Evolutionary conservation across 371 early-diverging fungal genomes (phyloP), one percentile per base, ranked within the genome.

Genomic region (Apophysomyces trapeziformis): DNA sequence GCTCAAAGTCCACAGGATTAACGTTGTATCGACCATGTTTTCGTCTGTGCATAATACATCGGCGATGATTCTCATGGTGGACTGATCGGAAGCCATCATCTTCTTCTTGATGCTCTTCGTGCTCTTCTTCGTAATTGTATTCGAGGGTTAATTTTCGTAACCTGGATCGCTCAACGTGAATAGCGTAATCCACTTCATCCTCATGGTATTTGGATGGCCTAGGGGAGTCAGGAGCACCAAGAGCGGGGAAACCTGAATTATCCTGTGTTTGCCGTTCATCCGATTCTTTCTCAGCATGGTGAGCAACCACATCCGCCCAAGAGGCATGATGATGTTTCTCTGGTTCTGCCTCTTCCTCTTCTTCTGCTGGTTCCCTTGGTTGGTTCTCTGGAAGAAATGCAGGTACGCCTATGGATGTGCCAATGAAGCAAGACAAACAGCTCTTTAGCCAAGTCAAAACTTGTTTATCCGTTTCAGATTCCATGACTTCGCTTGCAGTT

Each of bases 391-490:
- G 66, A 36, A 65, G 54, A 50, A 71, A 71, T 1, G 26, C 65
- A 9, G 57, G 61, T 5, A 59, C 65, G 37, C 68, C 72, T 26
- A 71, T 44, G 16, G 36, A 58, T 8, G 70, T 71, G n/a, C 59
- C 68, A 26, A 74, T 64, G 16, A 68, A 57, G 14, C 59, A 61
- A 1, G 58, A 38, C 41, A 66, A 41, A 12, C 58, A 58, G 8
- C 47, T 47, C 36, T 63, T 63, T 37, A 65, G 65, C 57, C 69
- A 43, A 50, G 64, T 16, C 60, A 81, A 70, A 43, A 78, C 75
- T 47, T 73, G 68, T 63, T 76, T 76, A 61, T 81, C 82, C 43
- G 72, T 70, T 14, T 78, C 82, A 50, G 75, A 74, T 36, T 76
- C 82, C 67, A 78, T 78, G 54, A 73, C 66, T 14, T 67, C 61